phyloP scores from a whole-genome alignment of 768 basidiomycete genomes.

The Tricholoma flavovirens region DNA sequence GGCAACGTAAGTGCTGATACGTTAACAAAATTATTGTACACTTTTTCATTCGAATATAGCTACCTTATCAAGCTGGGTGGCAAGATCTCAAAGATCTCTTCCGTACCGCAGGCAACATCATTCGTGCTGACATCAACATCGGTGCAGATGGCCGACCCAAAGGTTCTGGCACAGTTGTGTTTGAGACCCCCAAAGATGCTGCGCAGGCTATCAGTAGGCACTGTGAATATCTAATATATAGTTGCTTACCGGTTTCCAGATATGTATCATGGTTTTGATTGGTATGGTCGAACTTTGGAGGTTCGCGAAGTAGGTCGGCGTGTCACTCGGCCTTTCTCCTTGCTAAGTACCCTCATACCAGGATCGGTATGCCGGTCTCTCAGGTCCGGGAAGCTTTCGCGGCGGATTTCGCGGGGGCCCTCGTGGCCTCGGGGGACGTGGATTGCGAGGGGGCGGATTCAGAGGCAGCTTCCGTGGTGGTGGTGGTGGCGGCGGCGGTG shows the following conservation, averaged over 20 bases:
- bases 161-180: conserved; percentile 96
- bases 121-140: conserved; percentile 93
- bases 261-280: conserved; percentile 97
- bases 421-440: conserved; percentile 40
- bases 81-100: conserved; percentile 99
- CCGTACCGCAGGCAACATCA: conserved; percentile 89
- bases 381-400: conserved; percentile 61
- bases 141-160: conserved; percentile 91
- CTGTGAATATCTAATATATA: background rate
- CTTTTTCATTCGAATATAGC: conserved; percentile 35
- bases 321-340: background rate
- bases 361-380: conserved; percentile 87
- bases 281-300: conserved; percentile 94
- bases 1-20: conserved; percentile 63
- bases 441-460: conserved; percentile 37
- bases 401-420: conserved; percentile 42
- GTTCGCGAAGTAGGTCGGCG: conserved; percentile 74
- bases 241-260: conserved; percentile 35
- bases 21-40: background rate
- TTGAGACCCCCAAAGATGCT: conserved; percentile 87
- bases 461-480: conserved; percentile 50
- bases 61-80: conserved; percentile 98
- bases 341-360: conserved; percentile 20
- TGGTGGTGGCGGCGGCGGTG: conserved; percentile 39
- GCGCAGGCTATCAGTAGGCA: conserved; percentile 83